Base-by-base conservation (phyloP, 176 grass and related monocot species). In the Juncus inflexus region DNA sequence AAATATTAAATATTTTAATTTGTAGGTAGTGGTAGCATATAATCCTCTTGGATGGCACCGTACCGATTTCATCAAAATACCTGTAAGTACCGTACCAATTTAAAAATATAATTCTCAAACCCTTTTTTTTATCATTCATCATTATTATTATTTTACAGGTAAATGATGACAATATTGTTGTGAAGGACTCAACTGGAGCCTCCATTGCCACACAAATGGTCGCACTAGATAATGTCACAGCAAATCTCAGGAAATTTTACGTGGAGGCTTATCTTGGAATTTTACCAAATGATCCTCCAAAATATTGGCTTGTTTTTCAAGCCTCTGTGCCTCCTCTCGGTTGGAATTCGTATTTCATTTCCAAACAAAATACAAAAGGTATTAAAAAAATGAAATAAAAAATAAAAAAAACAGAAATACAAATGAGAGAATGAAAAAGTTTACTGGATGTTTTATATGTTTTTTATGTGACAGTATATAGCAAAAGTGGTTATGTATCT, bases 281-380 rank as follows among this genome's bases (percentile, higher is more conserved):
- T 12, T 63, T 70, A 59, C 11, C 86, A 52, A 69, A 85, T 40
- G 54, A 83, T 13, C 12, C 78, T 11, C 84, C 84, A 38, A 90
- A 83, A 70, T 96, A 96, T 74, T 96, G 87, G 91, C 76, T 96
- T 58, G 51, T 85, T 75, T 96, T 96, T 77, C 62, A 78, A 80
- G 91, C 81, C 66, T 90, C 81, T 60, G 73, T 79, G 12, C 91
- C 86, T 65, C 87, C 91, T 75, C 72, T 90, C 65, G 91, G 91
- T 42, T 96, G 91, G 91, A 96, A 78, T 68, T 85, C 91, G 65
- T 96, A 90, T 58, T 78, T 84, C 41, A 80, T 96, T 73, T 90
- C 84, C 11, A 83, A 35, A 68, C 1, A 53, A 42, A 74, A 55
- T 42, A 41, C 56, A 38, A 78, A 78, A 90, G 91, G 87, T 95